phyloP scores from a whole-genome alignment of 1,284 basidiomycete species.

The Cerrena zonata region DNA sequence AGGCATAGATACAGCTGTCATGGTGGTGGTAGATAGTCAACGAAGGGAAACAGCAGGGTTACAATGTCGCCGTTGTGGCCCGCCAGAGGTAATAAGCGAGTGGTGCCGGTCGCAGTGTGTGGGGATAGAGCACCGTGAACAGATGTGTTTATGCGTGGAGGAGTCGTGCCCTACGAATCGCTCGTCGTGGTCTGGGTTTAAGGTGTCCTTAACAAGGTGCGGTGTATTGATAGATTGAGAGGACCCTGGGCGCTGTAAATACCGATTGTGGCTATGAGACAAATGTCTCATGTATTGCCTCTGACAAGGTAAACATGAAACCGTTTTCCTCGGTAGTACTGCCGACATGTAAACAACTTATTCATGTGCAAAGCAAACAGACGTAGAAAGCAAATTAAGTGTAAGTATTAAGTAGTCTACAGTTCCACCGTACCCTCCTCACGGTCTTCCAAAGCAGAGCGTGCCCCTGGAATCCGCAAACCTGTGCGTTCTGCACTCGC shows the following conservation, averaged over 20 bases:
- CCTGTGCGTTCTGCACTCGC: conserved; percentile 52
- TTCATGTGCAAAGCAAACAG: too few species aligned
- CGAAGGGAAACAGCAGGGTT: background rate
- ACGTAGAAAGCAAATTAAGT: conserved; percentile 12
- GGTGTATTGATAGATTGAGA: background rate
- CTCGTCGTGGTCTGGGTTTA: background rate
- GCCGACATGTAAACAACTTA: too few species aligned
- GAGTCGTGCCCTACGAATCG: conserved; percentile 2
- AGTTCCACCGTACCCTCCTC: conserved; percentile 22
- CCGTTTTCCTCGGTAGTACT: too few species aligned
- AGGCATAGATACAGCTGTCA: conserved; percentile 83
- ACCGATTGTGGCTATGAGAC: background rate
- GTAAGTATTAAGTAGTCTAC: conserved; percentile 22
- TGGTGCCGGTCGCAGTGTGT: background rate
- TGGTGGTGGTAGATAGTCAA: conserved; percentile 24
- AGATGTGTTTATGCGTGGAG: conserved; percentile 1
- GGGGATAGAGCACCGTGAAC: background rate
- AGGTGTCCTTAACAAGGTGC: background rate
- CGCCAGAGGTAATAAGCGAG: background rate
- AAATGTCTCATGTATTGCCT: background rate
- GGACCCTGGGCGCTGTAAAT: background rate
- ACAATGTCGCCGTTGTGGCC: too few species aligned
- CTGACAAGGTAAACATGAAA: too few species aligned
- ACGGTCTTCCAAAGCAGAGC: conserved; percentile 18
- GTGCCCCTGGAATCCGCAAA: conserved; percentile 21